phyloP scores from a whole-genome alignment of 306 rosid species.

The cucumber (Cucumis sativus) region DNA sequence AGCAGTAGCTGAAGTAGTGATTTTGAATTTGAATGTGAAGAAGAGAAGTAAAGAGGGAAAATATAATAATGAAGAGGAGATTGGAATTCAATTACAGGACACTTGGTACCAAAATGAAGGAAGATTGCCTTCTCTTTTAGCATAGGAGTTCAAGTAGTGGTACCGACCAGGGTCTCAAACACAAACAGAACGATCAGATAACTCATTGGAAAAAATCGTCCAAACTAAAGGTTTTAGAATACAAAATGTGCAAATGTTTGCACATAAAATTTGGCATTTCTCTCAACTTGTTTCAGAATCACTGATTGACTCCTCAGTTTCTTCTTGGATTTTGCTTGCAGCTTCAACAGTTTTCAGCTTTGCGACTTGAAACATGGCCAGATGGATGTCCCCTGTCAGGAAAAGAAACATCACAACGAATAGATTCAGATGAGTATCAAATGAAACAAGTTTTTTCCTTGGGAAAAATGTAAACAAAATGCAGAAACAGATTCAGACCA shows the following conservation, averaged over 20 bases:
- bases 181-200: too few species aligned
- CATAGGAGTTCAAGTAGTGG: too few species aligned
- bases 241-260: background rate
- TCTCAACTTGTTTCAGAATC: background rate
- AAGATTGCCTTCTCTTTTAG: too few species aligned
- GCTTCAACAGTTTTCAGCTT: constrained; percentile 35
- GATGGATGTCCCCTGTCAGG: constrained; percentile 61
- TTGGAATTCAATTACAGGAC: too few species aligned
- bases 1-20: too few species aligned
- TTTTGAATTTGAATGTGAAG: too few species aligned
- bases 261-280: background rate
- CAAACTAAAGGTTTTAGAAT: background rate
- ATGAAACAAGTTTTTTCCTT: background rate
- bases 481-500: too few species aligned
- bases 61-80: too few species aligned
- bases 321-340: constrained; percentile 19
- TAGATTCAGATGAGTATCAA: background rate
- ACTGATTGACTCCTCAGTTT: background rate
- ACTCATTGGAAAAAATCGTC: too few species aligned
- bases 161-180: too few species aligned
- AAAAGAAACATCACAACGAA: background rate
- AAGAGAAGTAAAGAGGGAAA: too few species aligned
- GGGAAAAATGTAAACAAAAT: background rate
- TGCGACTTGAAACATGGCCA: constrained; percentile 73
- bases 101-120: too few species aligned